Percentiles rank a stretch among this genome's conserved stretches.
These are phyloP conservation scores for Mycoemilia scoparia DNA, from an alignment of 192 early-diverging fungal species.

Conservation along the genomic window DNA sequence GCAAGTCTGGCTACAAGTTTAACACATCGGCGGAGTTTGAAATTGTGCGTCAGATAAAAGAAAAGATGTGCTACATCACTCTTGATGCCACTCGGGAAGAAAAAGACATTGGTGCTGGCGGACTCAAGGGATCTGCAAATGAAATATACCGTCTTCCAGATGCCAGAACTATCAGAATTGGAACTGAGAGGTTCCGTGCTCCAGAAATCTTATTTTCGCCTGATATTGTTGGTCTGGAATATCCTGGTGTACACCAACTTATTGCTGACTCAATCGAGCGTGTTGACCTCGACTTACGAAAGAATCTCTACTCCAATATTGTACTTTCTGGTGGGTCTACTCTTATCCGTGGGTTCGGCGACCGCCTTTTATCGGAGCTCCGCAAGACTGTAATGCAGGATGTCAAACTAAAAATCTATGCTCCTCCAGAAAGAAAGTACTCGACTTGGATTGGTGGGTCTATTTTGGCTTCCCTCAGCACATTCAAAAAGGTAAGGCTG, in stretches of 20 bases:
- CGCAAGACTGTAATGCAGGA: conserved; percentile 81
- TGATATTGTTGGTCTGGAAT: conserved; percentile 82
- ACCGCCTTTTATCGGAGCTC: conserved; percentile 77
- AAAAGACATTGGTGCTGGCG: conserved; percentile 73
- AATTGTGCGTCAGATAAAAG: conserved; percentile 88
- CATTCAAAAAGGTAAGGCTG: too few relatives aligned
- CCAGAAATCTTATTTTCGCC: conserved; percentile 95
- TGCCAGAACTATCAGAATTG: conserved; percentile 38
- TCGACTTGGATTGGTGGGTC: conserved; percentile 97
- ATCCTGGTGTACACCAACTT: conserved; percentile 82
- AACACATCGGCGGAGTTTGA: conserved; percentile 89
- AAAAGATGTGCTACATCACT: conserved; percentile 88
- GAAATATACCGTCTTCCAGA: conserved; percentile 26
- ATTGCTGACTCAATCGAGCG: conserved; percentile 84
- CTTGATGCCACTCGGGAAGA: conserved; percentile 80
- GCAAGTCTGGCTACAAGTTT: conserved; percentile 75
- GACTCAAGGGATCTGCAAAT: conserved; percentile 38
- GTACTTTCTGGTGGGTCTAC: conserved; percentile 97
- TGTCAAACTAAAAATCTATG: conserved; percentile 93
- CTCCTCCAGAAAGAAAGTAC: conserved; percentile 95
- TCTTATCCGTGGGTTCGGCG: conserved; percentile 79
- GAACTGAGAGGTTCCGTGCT: conserved; percentile 79
- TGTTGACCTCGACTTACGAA: conserved; percentile 86
- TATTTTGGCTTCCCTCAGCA: conserved; percentile 84
- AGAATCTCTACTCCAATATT: conserved; percentile 69